Conservation (phyloP, 2,329 filamentous ascomycete genomes). For the Dactylonectria estremocensis region DNA sequence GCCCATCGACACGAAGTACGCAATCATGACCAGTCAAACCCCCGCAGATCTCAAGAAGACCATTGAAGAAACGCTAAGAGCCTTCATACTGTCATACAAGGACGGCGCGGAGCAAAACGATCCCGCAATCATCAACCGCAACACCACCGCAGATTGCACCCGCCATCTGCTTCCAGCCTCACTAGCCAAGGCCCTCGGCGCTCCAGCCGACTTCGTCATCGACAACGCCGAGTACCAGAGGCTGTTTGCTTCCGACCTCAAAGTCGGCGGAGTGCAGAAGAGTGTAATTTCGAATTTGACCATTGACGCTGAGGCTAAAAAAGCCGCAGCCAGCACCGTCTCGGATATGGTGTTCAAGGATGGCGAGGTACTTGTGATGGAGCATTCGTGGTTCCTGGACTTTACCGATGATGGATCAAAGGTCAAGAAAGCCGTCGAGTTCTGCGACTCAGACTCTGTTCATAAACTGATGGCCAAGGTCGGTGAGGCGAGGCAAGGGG, state of each 20-base stretch:
- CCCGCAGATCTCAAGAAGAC: slow-evolving; percentile 10
- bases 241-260: slow-evolving; percentile 22
- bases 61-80: slow-evolving; percentile 24
- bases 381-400: slow-evolving; percentile 33
- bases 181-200: not conserved
- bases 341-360: slow-evolving; percentile 15
- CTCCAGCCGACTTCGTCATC: slow-evolving; percentile 22
- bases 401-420: slow-evolving; percentile 27
- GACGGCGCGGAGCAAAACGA: slow-evolving; percentile 27
- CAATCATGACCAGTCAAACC: not conserved
- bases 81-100: slow-evolving; percentile 25
- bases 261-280: slow-evolving; percentile 14
- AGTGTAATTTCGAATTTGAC: slow-evolving; percentile 19
- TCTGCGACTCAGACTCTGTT: slow-evolving; percentile 45
- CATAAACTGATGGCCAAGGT: slow-evolving; percentile 2
- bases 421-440: slow-evolving; percentile 34
- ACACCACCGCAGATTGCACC: slow-evolving; percentile 16
- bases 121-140: slow-evolving; percentile 20
- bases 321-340: slow-evolving; percentile 26
- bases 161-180: slow-evolving; percentile 29
- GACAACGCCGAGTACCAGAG: slow-evolving; percentile 28
- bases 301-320: slow-evolving; percentile 23
- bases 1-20: not conserved
- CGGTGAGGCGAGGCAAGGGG: not conserved
- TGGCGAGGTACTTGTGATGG: slow-evolving; percentile 20